phyloP scores from a whole-genome alignment of 805 yeast genomes.

The Lipomyces spencermartinsiae region DNA sequence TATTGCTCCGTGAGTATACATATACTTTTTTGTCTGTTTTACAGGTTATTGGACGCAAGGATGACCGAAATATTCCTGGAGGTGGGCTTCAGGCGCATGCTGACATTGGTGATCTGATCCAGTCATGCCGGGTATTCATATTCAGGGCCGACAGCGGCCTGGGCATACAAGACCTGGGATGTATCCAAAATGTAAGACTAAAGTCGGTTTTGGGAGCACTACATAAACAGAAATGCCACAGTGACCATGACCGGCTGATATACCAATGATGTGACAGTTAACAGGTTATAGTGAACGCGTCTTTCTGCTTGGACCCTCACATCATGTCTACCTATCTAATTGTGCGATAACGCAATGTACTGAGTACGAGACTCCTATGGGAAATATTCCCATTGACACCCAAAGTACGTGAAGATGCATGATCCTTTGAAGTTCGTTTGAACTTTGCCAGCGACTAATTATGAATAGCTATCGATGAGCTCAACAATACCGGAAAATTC shows the following conservation, averaged over 20 bases:
- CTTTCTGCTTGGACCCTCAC: conserved; percentile 91
- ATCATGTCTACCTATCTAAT: conserved; percentile 79
- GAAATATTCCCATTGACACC: conserved; percentile 70
- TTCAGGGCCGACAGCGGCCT: conserved; percentile 78
- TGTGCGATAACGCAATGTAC: conserved; percentile 61
- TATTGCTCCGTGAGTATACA: conserved; percentile 57
- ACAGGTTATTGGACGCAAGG: neutral
- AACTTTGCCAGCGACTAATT: neutral
- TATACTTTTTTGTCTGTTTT: neutral
- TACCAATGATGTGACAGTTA: neutral
- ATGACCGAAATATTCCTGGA: neutral
- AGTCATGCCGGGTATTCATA: conserved; percentile 91
- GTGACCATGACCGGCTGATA: neutral
- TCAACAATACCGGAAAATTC: conserved; percentile 53
- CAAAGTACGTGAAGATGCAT: conserved; percentile 42
- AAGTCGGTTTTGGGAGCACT: neutral
- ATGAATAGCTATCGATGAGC: conserved; percentile 31
- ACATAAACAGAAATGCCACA: neutral
- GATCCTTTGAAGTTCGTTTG: neutral
- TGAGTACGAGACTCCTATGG: conserved; percentile 80
- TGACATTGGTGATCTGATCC: conserved; percentile 17
- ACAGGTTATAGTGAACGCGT: conserved; percentile 54
- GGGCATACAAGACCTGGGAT: conserved; percentile 77
- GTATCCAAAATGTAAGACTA: conserved; percentile 50
- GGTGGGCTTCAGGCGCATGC: neutral